phyloP scores from a whole-genome alignment of 2,329 filamentous ascomycete species.

The Aspergillus sp. region DNA sequence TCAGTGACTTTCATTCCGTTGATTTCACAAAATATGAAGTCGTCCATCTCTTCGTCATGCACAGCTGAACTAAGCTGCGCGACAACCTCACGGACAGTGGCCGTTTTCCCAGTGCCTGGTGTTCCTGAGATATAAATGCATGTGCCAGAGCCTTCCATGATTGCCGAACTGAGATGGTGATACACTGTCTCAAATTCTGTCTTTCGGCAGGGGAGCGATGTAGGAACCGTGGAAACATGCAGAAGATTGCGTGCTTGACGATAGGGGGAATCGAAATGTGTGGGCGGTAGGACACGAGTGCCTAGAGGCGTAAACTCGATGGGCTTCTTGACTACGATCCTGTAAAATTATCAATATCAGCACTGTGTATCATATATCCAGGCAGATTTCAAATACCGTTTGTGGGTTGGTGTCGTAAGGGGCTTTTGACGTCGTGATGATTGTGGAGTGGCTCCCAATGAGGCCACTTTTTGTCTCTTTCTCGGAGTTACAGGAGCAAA shows the following conservation, averaged over 20 bases:
- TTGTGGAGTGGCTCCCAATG: conserved; percentile 38
- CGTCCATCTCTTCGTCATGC: conserved; percentile 83
- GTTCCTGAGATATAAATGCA: conserved; percentile 99
- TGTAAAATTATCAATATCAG: conserved; percentile 11
- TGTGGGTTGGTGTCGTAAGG: conserved; percentile 60
- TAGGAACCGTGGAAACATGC: conserved; percentile 89
- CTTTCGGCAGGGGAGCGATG: conserved; percentile 84
- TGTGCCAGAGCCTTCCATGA: conserved; percentile 85
- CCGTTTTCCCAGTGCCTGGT: conserved; percentile 94
- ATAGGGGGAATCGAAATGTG: conserved; percentile 75
- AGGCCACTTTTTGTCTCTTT: conserved; percentile 51
- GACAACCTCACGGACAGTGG: conserved; percentile 93
- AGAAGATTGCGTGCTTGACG: conserved; percentile 82
- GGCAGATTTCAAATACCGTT: conserved; percentile 39
- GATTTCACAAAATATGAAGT: conserved; percentile 99
- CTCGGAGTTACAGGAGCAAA: conserved; percentile 47
- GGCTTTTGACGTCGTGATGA: conserved; percentile 33
- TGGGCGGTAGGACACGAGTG: conserved; percentile 74
- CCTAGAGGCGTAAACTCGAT: conserved; percentile 95
- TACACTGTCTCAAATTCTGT: conserved; percentile 90
- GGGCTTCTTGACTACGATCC: conserved; percentile 74
- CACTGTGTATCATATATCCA: too few relatives aligned
- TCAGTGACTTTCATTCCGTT: conserved; percentile 99
- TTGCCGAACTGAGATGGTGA: conserved; percentile 87
- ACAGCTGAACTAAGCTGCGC: conserved; percentile 85